Percentiles rank a stretch among this genome's conserved stretches.
Conservation (phyloP, 345 rosid species). For the Streptanthus diversifolius region DNA sequence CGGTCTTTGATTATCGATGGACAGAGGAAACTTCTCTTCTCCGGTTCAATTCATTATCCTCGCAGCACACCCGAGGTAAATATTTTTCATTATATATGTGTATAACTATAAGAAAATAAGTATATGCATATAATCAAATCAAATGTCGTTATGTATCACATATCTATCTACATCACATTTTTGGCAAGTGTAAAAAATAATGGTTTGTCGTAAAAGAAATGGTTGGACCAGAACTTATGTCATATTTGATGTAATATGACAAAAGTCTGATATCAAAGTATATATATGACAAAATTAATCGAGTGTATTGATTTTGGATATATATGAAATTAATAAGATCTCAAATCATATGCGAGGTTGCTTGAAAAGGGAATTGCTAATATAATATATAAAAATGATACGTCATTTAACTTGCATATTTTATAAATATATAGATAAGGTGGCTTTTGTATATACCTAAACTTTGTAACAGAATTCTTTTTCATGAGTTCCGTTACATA, state of each 20-base stretch:
- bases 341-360: not conserved
- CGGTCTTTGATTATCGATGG: constrained; percentile 53
- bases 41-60: constrained; percentile 62
- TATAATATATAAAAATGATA: not conserved
- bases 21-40: constrained; percentile 47
- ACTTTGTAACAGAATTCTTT: constrained; percentile 18
- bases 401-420: not conserved
- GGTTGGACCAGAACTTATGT: constrained; percentile 19
- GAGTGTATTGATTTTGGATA: not conserved
- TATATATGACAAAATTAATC: not conserved
- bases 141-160: not conserved
- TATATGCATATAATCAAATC: not conserved
- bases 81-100: not conserved
- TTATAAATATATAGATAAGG: not conserved
- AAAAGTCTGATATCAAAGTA: not conserved
- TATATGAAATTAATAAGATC: not conserved
- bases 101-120: not conserved
- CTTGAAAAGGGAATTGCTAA: not conserved
- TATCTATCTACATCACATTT: not conserved
- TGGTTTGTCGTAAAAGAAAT: not conserved
- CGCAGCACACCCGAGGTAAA: constrained; percentile 60
- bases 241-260: constrained; percentile 16
- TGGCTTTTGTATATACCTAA: not conserved
- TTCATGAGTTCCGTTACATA: constrained; percentile 30
- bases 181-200: not conserved